phyloP scores from a whole-genome alignment of 1,139 yeast genomes.

The Fermentozyma sake region DNA sequence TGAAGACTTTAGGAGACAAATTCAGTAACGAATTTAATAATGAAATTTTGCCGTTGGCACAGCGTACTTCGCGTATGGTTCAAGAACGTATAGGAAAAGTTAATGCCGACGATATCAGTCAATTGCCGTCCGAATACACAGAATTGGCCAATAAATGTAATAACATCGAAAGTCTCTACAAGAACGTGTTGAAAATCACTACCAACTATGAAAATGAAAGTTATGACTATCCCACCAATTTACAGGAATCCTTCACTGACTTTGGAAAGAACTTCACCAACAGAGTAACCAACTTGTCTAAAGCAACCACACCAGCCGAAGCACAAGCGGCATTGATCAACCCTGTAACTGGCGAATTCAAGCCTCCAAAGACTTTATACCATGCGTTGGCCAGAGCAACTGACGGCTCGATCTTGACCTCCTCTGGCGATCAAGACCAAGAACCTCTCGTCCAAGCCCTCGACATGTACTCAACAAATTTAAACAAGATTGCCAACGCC shows the following conservation, averaged over 20 bases:
- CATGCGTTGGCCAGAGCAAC: conserved; percentile 83
- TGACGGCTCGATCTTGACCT: conserved; percentile 44
- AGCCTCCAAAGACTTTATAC: conserved; percentile 78
- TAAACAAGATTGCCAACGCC: conserved; percentile 73
- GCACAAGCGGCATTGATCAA: conserved; percentile 71
- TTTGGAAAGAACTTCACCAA: conserved; percentile 64
- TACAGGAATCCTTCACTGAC: conserved; percentile 69
- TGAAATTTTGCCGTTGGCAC: conserved; percentile 62
- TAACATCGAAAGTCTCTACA: conserved; percentile 67
- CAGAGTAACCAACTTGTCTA: conserved; percentile 65
- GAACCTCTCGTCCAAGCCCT: conserved; percentile 41
- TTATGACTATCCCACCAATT: conserved; percentile 82
- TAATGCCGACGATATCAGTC: conserved; percentile 68
- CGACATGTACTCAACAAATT: conserved; percentile 39
- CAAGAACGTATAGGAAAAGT: conserved; percentile 76
- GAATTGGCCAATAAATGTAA: conserved; percentile 76
- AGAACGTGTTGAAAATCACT: conserved; percentile 69
- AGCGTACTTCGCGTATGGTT: conserved; percentile 72
- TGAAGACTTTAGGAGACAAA: conserved; percentile 36
- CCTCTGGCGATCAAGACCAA: conserved; percentile 44
- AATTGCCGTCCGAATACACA: conserved; percentile 76
- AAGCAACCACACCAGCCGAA: conserved; percentile 76
- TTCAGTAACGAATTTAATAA: conserved; percentile 41
- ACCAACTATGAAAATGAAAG: conserved; percentile 68
- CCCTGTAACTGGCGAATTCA: conserved; percentile 49